Conservation (phyloP, 2,329 filamentous ascomycete species). For the Aspergillus oerlinghausenensis region DNA sequence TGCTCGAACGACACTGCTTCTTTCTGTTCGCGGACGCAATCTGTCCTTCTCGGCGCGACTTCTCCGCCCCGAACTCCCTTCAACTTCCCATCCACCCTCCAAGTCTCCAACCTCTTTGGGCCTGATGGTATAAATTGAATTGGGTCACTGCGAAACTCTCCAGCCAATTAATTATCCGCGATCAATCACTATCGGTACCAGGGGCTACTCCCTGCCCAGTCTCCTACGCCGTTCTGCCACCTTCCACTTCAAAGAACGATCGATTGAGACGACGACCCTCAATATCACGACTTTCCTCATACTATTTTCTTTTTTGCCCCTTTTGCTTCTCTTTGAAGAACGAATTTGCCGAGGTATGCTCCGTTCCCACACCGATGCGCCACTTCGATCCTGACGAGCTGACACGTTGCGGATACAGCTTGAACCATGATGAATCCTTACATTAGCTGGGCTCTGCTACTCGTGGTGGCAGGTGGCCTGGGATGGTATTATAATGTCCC, state of each 20-base stretch:
- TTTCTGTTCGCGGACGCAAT: neutral
- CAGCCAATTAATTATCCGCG: neutral
- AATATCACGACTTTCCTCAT: neutral
- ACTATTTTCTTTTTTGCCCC: neutral
- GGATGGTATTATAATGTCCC: conserved; percentile 41
- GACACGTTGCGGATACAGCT: conserved; percentile 4
- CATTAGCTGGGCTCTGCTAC: conserved; percentile 41
- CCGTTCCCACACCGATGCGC: neutral
- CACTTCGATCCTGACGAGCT: neutral
- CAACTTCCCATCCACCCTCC: neutral
- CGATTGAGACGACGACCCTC: neutral
- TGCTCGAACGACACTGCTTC: neutral
- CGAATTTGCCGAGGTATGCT: conserved; percentile 7
- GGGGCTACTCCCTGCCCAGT: neutral
- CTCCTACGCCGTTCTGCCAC: neutral
- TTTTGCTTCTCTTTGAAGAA: neutral
- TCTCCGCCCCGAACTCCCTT: neutral
- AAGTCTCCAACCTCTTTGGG: neutral
- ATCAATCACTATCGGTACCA: neutral
- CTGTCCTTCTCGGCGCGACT: neutral
- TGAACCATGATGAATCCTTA: conserved; percentile 41
- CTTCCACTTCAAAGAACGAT: neutral
- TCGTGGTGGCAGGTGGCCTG: conserved; percentile 37
- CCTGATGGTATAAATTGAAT: neutral
- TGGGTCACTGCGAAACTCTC: neutral